A percentile compares a stretch with the other conserved stretches of the same genome.
These are phyloP conservation scores for Echeveria elegans DNA, from an alignment of 164 flowering plant species.

Conservation along the genomic window DNA sequence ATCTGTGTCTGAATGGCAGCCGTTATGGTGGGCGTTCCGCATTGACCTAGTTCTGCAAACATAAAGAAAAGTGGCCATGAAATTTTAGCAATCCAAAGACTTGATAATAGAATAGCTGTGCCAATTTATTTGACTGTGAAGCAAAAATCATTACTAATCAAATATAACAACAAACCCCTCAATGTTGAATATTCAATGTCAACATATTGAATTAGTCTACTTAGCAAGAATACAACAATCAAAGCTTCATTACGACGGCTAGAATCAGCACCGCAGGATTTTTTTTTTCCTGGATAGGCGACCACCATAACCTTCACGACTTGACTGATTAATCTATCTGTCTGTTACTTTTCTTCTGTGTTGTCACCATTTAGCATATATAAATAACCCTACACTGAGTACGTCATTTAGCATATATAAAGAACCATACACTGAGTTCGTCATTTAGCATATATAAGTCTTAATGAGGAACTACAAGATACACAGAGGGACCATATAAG, in stretches of 20 bases:
- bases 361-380: neutral
- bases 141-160: neutral
- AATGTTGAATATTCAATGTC: neutral
- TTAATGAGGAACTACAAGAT: neutral
- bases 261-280: neutral
- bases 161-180: neutral
- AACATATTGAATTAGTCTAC: neutral
- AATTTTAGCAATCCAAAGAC: neutral
- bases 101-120: neutral
- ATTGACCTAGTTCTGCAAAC: neutral
- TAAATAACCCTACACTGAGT: neutral
- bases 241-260: neutral
- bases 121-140: neutral
- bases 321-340: neutral
- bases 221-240: neutral
- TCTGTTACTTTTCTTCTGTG: neutral
- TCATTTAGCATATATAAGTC: too few species aligned
- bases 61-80: neutral
- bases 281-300: neutral
- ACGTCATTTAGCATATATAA: too few species aligned
- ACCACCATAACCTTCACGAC: neutral
- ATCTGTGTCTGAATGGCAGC: neutral
- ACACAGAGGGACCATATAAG: neutral
- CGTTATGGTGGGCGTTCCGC: neutral
- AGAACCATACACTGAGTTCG: neutral